These are phyloP conservation scores for Sabuloglossum arenarium DNA, from an alignment of 495 filamentous ascomycete genomes.

Conservation along the genomic window DNA sequence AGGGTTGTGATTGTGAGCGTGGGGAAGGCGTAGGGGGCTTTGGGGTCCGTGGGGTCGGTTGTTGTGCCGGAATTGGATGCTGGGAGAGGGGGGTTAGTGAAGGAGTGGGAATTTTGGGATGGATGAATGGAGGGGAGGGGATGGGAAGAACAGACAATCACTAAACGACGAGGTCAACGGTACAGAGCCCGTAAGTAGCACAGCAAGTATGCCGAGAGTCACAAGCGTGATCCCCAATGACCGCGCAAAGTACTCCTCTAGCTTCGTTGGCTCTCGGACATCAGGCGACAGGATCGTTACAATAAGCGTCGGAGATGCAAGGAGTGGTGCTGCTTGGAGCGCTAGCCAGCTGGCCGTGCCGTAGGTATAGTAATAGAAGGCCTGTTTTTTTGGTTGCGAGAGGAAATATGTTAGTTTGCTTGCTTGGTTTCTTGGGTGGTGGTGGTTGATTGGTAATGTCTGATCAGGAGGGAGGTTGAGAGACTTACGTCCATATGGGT, in stretches of 20 bases:
- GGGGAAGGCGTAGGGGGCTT: constrained; percentile 47
- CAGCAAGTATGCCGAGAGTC: constrained; percentile 37
- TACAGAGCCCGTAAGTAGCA: constrained; percentile 56
- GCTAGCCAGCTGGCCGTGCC: constrained; percentile 43
- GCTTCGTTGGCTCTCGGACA: constrained; percentile 22
- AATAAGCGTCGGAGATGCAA: constrained; percentile 44
- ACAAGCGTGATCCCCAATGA: constrained; percentile 45
- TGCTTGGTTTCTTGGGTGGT: not conserved
- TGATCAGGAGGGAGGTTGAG: not conserved
- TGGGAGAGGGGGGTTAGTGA: not conserved
- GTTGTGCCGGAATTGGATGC: constrained; percentile 15
- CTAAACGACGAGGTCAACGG: constrained; percentile 34
- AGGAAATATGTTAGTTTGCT: not conserved
- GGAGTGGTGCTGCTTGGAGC: constrained; percentile 42
- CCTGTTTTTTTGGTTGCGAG: constrained; percentile 20
- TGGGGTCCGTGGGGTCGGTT: constrained; percentile 28
- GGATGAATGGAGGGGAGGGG: not conserved
- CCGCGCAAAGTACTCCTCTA: constrained; percentile 41
- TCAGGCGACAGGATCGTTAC: constrained; percentile 37
- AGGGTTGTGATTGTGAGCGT: constrained; percentile 41
- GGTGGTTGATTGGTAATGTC: not conserved
- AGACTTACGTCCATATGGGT: not conserved
- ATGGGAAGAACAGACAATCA: constrained; percentile 13
- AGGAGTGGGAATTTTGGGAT: not conserved
- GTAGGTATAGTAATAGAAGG: constrained; percentile 45